phyloP scores from a whole-genome alignment of 176 grass and related monocot species.

The Hyparrhenia diplandra region DNA sequence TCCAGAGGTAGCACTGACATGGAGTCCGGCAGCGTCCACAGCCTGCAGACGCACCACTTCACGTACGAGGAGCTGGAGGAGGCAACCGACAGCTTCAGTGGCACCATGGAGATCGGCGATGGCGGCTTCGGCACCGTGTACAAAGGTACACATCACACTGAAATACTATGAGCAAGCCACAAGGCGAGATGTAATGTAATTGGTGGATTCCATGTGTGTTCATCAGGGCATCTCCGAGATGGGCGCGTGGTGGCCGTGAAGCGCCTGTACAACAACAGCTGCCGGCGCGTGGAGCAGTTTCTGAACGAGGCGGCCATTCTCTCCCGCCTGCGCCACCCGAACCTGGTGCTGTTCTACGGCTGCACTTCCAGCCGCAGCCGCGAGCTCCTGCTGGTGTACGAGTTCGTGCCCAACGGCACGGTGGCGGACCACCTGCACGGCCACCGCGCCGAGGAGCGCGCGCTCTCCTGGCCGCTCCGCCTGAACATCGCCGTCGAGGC shows the following conservation, averaged over 20 bases:
- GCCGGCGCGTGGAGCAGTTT: conserved; percentile 64
- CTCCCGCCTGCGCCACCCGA: conserved; percentile 68
- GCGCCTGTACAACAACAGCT: conserved; percentile 68
- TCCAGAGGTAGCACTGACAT: conserved; percentile 27
- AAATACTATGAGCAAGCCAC: too few relatives aligned
- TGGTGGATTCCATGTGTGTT: not conserved
- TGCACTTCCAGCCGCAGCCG: conserved; percentile 83
- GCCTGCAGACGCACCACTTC: conserved; percentile 61
- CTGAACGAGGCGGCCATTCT: conserved; percentile 74
- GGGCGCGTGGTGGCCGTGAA: conserved; percentile 76
- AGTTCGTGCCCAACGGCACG: conserved; percentile 80
- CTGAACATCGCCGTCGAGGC: conserved; percentile 63
- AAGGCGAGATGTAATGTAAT: too few relatives aligned
- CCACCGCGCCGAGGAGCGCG: conserved; percentile 19
- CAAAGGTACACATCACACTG: conserved; percentile 46
- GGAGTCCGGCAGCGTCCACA: conserved; percentile 30
- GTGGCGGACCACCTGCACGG: conserved; percentile 90
- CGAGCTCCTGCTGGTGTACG: conserved; percentile 81
- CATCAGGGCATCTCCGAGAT: conserved; percentile 51
- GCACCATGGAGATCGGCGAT: conserved; percentile 48
- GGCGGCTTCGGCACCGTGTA: conserved; percentile 91
- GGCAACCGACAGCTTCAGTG: conserved; percentile 63
- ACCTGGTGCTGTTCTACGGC: conserved; percentile 72
- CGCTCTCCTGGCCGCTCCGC: conserved; percentile 58
- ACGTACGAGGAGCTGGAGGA: conserved; percentile 67